Conservation (phyloP, 495 filamentous ascomycete genomes). For the Penicillium coffeae region DNA sequence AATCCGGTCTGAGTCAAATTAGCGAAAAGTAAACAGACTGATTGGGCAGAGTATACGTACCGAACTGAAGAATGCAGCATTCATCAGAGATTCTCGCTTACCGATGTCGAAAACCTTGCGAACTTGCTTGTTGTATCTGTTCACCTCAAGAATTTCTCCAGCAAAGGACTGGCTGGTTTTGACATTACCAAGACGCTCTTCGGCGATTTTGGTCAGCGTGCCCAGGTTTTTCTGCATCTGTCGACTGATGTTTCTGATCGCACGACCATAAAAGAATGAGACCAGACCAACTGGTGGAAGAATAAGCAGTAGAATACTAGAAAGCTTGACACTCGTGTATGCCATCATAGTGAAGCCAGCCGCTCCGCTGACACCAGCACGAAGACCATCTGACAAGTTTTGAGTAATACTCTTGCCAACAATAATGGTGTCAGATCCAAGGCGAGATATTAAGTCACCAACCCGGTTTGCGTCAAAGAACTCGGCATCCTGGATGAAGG, state of each 20-base stretch:
- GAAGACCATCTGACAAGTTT: conserved; percentile 90
- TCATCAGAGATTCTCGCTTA: conserved; percentile 77
- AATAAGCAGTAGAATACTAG: conserved; percentile 77
- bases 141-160: conserved; percentile 84
- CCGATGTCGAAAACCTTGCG: conserved; percentile 88
- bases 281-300: conserved; percentile 89
- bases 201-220: conserved; percentile 89
- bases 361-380: conserved; percentile 79
- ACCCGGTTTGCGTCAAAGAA: conserved; percentile 98
- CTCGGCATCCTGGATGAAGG: conserved; percentile 92
- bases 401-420: conserved; percentile 98
- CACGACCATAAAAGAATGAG: conserved; percentile 84
- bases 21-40: conserved; percentile 10
- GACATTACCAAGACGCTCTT: conserved; percentile 92
- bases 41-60: conserved; percentile 37
- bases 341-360: conserved; percentile 89
- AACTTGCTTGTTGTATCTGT: conserved; percentile 86
- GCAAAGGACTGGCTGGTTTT: conserved; percentile 94
- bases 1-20: conserved; percentile 60
- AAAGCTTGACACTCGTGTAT: conserved; percentile 88
- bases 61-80: conserved; percentile 84
- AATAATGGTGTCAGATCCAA: conserved; percentile 94
- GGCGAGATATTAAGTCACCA: conserved; percentile 89
- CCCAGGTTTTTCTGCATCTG: conserved; percentile 91
- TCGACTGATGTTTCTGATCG: conserved; percentile 81